Conservation (phyloP, 176 grass and related monocot species). For the Dendrocalamus sinicus region DNA sequence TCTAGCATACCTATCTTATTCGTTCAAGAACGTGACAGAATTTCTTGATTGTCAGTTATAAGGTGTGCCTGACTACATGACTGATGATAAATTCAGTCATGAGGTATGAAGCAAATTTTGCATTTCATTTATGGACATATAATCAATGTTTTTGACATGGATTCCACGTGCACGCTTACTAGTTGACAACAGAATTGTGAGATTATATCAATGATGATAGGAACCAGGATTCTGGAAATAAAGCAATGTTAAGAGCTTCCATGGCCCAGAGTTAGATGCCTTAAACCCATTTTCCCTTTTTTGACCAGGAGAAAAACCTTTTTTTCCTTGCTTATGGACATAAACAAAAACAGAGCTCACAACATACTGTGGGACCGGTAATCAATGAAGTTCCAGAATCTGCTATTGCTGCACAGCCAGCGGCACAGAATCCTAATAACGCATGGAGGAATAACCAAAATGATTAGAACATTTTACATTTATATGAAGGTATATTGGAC, state of each 20-base stretch:
- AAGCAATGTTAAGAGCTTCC: not conserved
- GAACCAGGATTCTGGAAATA: not conserved
- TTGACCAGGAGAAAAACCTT: not conserved
- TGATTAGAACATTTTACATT: constrained; percentile 27
- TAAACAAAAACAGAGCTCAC: constrained; percentile 6
- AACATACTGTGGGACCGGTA: constrained; percentile 84
- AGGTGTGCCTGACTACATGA: too few relatives aligned
- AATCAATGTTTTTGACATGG: too few relatives aligned
- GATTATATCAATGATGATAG: constrained; percentile 7
- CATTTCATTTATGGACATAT: too few relatives aligned
- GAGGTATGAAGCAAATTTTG: too few relatives aligned
- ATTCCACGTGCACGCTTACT: too few relatives aligned
- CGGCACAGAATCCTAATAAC: constrained; percentile 68
- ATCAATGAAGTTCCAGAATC: constrained; percentile 98
- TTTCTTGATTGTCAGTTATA: too few relatives aligned
- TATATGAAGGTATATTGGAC: not conserved
- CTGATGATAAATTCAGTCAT: too few relatives aligned
- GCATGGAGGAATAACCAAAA: constrained; percentile 9
- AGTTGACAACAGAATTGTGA: not conserved
- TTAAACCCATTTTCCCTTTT: not conserved
- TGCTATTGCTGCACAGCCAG: constrained; percentile 81
- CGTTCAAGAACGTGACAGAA: too few relatives aligned
- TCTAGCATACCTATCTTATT: too few relatives aligned
- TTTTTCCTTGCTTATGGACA: not conserved
- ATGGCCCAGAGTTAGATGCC: not conserved